Evolutionary conservation across 2,329 filamentous ascomycete genomes (phyloP), one percentile per base, ranked within the genome.

Genomic region (Trichoderma koningiopsis): DNA sequence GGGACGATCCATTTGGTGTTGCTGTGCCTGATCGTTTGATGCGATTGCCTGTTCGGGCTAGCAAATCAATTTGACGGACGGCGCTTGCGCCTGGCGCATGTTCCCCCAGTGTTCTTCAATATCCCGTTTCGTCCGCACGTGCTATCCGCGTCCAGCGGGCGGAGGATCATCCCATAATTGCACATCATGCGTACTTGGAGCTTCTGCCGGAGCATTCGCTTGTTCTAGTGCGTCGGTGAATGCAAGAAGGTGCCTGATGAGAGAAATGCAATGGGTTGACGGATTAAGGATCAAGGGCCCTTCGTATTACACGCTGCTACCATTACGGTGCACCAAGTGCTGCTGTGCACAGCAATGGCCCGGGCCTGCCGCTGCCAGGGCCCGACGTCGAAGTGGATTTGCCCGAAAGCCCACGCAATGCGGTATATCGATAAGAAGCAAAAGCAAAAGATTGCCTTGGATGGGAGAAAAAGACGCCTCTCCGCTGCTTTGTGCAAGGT

Each of bases 131-230:
- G 53, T 58, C 27, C 31, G 19, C 63, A 66, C 63, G 63, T 58
- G 63, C 40, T 58, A 24, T 24, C 31, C 16, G 35, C 7, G 53
- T 47, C 37, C n/a, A 43, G 47, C 35, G 33, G 27, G 43, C 49
- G 13, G 63, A 57, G 5, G 24, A 66, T 66, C 63, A 66, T 66
- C 29, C 63, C 63, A 66, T 66, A 66, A 57, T 66, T 58, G 47
- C 53, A 49, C 37, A 49, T 43, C 53, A 58, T 58, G 37, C 57
- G 53, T 14, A 35, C 33, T 35, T 35, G 33, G 2, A 24, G 27
- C 27, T 37, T 66, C 63, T 66, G 53, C 40, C 53, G 31, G 37
- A 16, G 29, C 29, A 24, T 27, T 64, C 53, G 63, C 63, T 66
- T 49, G 58, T 49, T 52, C 63, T 16, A 49, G 37, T 58, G 49